phyloP scores from a whole-genome alignment of 2,329 filamentous ascomycete species.

The Laburnicola sp. region DNA sequence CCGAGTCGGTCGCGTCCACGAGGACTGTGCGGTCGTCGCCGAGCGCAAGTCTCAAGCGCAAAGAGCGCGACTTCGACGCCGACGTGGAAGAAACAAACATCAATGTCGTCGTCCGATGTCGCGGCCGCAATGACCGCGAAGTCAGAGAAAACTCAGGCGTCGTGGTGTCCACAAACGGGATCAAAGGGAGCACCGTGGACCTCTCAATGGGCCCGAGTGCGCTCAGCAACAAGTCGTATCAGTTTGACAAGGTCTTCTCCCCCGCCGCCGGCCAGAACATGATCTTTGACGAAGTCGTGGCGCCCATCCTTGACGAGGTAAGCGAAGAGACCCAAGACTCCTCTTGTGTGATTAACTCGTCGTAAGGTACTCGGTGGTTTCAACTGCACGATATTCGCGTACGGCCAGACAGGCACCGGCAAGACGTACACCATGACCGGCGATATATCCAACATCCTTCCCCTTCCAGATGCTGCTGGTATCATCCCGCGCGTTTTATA shows the following conservation, averaged over 20 bases:
- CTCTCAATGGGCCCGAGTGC: slow-evolving; percentile 91
- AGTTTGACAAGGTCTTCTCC: slow-evolving; percentile 96
- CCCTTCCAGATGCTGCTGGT: slow-evolving; percentile 87
- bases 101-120: slow-evolving; percentile 92
- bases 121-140: slow-evolving; percentile 90
- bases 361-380: slow-evolving; percentile 84
- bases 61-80: slow-evolving; percentile 80
- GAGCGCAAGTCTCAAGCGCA: slow-evolving; percentile 72
- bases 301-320: slow-evolving; percentile 90
- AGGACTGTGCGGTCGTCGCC: slow-evolving; percentile 51
- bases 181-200: slow-evolving; percentile 80
- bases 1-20: slow-evolving; percentile 66
- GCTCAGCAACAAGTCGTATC: slow-evolving; percentile 92
- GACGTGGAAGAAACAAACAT: slow-evolving; percentile 89
- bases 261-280: slow-evolving; percentile 90
- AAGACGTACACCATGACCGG: slow-evolving; percentile 99
- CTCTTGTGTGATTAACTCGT: slow-evolving; percentile 9
- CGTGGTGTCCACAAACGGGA: slow-evolving; percentile 84
- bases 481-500: slow-evolving; percentile 93
- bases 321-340: neutral
- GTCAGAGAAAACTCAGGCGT: slow-evolving; percentile 93
- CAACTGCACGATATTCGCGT: slow-evolving; percentile 98
- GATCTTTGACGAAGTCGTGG: slow-evolving; percentile 93
- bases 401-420: slow-evolving; percentile 95
- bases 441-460: slow-evolving; percentile 89